Evolutionary conservation across 106 monocot species (phyloP), one percentile per base, ranked within the genome.

Genomic region (Dioscorea alata): DNA sequence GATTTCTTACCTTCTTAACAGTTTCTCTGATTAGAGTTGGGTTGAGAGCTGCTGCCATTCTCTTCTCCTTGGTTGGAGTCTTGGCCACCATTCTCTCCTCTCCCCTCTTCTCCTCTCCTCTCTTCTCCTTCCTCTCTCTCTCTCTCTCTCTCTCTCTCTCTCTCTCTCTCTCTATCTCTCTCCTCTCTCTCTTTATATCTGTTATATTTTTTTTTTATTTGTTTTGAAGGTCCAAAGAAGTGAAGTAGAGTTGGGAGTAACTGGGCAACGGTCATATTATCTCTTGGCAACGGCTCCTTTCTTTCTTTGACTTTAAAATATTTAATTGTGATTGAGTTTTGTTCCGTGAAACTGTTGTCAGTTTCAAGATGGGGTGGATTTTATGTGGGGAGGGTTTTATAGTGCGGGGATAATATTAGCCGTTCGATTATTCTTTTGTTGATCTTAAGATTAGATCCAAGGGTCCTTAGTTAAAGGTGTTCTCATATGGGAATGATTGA

Each of bases 11-110:
- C 84, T 94, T 94, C 61, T 76, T 82, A 57, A 97, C 64, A 2
- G 87, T 89, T 73, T 97, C 92, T 49, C 85, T 80, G 71, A 90
- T 63, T 58, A 80, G 79, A 31, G 73, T 69, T 17, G 92, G 92
- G 66, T 92, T 82, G 59, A 89, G 74, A 23, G 73, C 71, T 18
- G 78, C 72, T 13, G 76, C 73, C 72, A 76, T 57, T 58, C 81
- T 83, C 63, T 71, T 82, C 75, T 74, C 71, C 74, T 81, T 96
- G 69, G 70, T 61, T 4, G 86, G 82, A 64, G 82, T 80, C 73
- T 69, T 96, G 33, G 92, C 92, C 76, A 92, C 96, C 96, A 96
- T 92, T 42, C 50, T 12, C 4, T 50, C 28, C 3, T 20, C 25
- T 18, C 73, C 51, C 72, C n/a, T n/a, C n/a, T n/a, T 33, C 51